phyloP scores from a whole-genome alignment of 2,329 filamentous ascomycete species.

The Pseudogymnoascus sp. region DNA sequence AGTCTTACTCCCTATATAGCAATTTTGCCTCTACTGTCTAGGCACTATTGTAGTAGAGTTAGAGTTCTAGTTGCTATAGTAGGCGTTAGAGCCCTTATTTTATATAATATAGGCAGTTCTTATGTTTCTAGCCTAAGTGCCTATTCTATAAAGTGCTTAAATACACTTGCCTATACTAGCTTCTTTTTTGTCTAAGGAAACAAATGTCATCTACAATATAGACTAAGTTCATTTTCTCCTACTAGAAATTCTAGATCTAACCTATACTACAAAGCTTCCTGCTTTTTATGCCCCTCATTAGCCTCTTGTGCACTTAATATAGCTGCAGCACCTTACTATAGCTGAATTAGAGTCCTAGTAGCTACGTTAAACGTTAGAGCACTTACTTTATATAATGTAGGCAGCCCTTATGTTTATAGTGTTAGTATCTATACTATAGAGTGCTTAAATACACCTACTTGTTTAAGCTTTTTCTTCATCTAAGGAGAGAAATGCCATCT shows the following conservation, averaged over 20 bases:
- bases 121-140: background rate
- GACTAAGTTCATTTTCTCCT: background rate
- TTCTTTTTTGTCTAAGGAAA: background rate
- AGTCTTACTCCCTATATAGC: background rate
- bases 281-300: background rate
- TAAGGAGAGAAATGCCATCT: background rate
- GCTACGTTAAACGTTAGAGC: background rate
- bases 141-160: background rate
- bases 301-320: background rate
- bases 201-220: background rate
- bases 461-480: background rate
- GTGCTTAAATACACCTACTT: background rate
- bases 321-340: background rate
- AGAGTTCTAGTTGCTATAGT: background rate
- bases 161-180: background rate
- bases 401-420: background rate
- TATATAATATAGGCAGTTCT: background rate
- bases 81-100: background rate
- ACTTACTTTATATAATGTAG: background rate
- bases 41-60: background rate
- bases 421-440: background rate
- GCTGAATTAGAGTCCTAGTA: background rate
- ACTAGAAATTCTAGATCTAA: background rate
- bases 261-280: background rate
- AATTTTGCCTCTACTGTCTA: background rate